These are phyloP conservation scores for Passiflora organensis DNA, from an alignment of 345 rosid species.

Conservation along the genomic window DNA sequence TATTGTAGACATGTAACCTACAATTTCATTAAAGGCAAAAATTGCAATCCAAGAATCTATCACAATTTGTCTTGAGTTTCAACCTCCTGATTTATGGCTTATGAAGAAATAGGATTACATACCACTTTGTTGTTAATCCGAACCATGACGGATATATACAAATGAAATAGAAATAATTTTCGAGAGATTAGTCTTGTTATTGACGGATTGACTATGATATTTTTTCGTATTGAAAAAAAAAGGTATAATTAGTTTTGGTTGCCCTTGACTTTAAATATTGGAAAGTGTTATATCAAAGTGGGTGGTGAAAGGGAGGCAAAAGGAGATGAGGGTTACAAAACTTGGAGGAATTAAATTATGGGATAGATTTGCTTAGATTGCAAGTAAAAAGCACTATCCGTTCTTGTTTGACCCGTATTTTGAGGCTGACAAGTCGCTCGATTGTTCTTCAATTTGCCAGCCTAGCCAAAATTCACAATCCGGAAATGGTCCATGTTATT, in stretches of 20 bases:
- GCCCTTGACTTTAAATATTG: neutral
- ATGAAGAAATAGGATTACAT: no score
- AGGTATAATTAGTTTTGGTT: neutral
- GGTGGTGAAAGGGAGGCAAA: neutral
- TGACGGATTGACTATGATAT: no score
- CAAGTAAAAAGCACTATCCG: conserved; percentile 2
- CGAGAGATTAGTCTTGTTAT: no score
- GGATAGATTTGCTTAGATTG: conserved; percentile 6
- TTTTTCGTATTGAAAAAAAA: no score
- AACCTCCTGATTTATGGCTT: neutral
- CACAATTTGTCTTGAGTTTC: neutral
- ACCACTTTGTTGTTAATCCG: no score
- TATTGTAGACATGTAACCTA: conserved; percentile 25
- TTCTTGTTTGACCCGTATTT: conserved; percentile 28
- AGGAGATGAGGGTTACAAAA: neutral
- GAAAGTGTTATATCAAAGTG: neutral
- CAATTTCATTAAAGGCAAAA: conserved; percentile 10
- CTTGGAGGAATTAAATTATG: neutral
- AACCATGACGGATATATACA: no score
- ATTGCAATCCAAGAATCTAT: conserved; percentile 11
- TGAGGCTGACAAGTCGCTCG: conserved; percentile 18
- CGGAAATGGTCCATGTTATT: no score
- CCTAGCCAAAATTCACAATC: neutral
- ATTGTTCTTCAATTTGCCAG: neutral
- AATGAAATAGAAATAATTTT: no score